phyloP scores from a whole-genome alignment of 2,329 filamentous ascomycete species.

The Aureobasidium mangrovei region DNA sequence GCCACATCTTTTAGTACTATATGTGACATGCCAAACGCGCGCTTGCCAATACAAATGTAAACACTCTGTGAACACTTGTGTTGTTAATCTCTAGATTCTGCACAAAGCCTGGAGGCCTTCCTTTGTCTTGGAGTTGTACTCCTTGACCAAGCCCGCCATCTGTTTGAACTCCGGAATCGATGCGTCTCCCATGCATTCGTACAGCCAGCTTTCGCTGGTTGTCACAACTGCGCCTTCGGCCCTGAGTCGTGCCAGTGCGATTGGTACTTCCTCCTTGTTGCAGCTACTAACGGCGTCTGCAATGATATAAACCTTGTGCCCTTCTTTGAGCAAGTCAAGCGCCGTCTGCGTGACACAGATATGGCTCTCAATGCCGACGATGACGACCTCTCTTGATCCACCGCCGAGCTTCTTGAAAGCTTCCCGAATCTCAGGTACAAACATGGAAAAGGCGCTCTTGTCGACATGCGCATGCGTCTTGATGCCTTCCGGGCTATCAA shows the following conservation, averaged over 20 bases:
- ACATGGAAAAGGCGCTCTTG: slow-evolving; percentile 89
- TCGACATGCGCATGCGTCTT: slow-evolving; percentile 55
- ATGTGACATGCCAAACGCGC: background rate
- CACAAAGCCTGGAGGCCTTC: slow-evolving; percentile 57
- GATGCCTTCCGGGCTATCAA: slow-evolving; percentile 42
- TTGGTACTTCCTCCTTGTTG: slow-evolving; percentile 68
- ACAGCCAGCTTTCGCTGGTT: slow-evolving; percentile 81
- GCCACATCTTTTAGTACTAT: background rate
- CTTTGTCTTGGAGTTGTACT: slow-evolving; percentile 61
- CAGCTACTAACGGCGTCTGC: slow-evolving; percentile 86
- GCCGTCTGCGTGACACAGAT: slow-evolving; percentile 93
- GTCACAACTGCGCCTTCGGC: slow-evolving; percentile 71
- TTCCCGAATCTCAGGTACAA: slow-evolving; percentile 56
- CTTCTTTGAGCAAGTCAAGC: slow-evolving; percentile 65
- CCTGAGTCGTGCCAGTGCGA: slow-evolving; percentile 69
- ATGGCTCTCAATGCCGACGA: slow-evolving; percentile 88
- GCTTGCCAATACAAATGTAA: background rate
- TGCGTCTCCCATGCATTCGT: slow-evolving; percentile 83
- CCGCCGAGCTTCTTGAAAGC: slow-evolving; percentile 32
- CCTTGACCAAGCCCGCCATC: slow-evolving; percentile 71
- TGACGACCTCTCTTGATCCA: slow-evolving; percentile 49
- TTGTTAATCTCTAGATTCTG: slow-evolving; percentile 23
- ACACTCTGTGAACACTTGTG: background rate
- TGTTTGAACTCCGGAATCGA: slow-evolving; percentile 60
- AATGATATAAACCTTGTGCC: slow-evolving; percentile 76